Percentiles rank a stretch among this genome's conserved stretches.
Conservation (phyloP, 805 yeast species). For the Metschnikowia reukaufii region DNA sequence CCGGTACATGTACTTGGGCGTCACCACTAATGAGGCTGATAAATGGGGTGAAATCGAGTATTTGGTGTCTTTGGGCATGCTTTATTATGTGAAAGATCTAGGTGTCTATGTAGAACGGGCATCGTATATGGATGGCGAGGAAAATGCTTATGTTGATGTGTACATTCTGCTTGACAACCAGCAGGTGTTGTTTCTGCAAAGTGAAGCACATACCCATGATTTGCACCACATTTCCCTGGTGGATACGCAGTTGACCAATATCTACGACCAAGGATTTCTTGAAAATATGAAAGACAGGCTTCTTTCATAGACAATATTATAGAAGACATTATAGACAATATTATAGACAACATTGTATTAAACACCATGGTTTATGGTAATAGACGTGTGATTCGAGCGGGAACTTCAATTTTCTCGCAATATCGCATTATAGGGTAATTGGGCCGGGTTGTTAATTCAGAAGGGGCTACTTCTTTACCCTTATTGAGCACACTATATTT, state of each 20-base stretch:
- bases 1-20: conserved; percentile 57
- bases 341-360: background rate
- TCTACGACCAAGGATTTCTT: conserved; percentile 52
- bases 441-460: background rate
- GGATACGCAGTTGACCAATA: conserved; percentile 37
- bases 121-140: conserved; percentile 8
- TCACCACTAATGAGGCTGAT: conserved; percentile 70
- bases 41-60: conserved; percentile 67
- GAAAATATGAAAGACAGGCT: conserved; percentile 30
- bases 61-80: conserved; percentile 17
- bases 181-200: conserved; percentile 20
- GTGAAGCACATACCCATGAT: conserved; percentile 10
- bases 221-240: conserved; percentile 26
- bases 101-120: conserved; percentile 26
- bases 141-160: conserved; percentile 19
- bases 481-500: background rate
- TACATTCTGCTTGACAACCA: conserved; percentile 32
- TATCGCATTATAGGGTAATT: background rate
- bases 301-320: background rate
- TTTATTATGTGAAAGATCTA: conserved; percentile 13
- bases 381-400: background rate
- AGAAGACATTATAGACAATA: background rate
- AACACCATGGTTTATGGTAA: background rate
- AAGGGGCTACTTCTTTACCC: background rate
- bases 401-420: conserved; percentile 1